A percentile compares a stretch with the other conserved stretches of the same genome.
These are phyloP conservation scores for Verbena officinalis DNA, from an alignment of 257 asterid genomes.

Conservation along the genomic window DNA sequence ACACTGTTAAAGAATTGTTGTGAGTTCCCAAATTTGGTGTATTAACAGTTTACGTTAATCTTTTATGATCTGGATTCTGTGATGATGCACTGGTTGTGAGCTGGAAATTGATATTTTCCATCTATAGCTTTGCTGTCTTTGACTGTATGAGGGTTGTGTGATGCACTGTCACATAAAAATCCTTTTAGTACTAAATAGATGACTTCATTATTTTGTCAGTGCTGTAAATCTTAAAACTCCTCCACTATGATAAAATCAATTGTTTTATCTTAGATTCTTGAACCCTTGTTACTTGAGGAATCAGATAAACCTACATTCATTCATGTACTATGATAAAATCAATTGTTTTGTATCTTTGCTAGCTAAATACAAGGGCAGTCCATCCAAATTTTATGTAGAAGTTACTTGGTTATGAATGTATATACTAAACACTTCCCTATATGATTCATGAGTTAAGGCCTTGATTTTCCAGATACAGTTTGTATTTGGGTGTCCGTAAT, in stretches of 20 bases:
- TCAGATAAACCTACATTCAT: neutral
- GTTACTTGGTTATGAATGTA: constrained; percentile 3
- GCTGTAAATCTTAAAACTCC: neutral
- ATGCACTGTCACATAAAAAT: constrained; percentile 2
- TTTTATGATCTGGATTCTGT: neutral
- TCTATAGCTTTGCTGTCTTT: neutral
- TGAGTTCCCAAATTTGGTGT: constrained; percentile 6
- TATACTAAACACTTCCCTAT: neutral
- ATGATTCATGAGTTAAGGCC: neutral
- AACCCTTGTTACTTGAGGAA: neutral
- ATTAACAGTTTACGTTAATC: neutral
- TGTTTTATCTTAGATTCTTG: neutral
- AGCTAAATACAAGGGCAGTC: neutral
- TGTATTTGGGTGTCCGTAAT: too few species aligned
- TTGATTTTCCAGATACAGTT: neutral
- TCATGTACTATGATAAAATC: too few species aligned
- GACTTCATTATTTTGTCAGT: neutral
- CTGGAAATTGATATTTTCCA: neutral
- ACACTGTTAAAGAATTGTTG: neutral
- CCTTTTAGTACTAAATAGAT: neutral
- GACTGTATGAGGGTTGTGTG: neutral
- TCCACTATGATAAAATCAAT: neutral
- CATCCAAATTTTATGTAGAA: neutral
- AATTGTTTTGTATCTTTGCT: neutral
- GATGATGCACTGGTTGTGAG: too few species aligned